Base-by-base conservation (phyloP, 331 rosid genomes). In the Malus hybrid region DNA sequence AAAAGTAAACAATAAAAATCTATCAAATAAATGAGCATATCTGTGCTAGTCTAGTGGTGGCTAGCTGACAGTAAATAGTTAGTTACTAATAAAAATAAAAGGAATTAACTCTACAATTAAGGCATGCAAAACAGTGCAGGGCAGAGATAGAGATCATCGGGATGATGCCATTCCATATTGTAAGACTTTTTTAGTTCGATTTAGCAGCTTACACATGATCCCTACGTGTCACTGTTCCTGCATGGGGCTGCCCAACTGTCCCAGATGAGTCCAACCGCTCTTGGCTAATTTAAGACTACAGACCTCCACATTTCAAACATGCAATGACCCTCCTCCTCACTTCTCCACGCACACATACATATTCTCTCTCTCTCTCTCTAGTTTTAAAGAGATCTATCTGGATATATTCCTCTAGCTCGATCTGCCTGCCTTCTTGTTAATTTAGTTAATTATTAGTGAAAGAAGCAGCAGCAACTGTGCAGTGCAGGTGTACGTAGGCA, bases 241-340 rank as follows among this genome's bases (percentile, higher is more conserved):
- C 86, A 76, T 69, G 31, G 71, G 71, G 29, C 24, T 28, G 27
- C 11, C 79, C 93, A 91, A 67, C 81, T 94, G 99, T 91, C 92
- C 78, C 76, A 33, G 61, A 31, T 4, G 29, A 14, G 20, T 81
- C 71, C 78, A 46, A 50, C 67, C 16, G 56, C 66, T 48, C 77
- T 80, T 71, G 75, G 79, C 71, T 70, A 65, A 50, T 85, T 71
- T 73, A 85, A 83, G 59, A 84, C 69, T 29, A 52, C 6, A 16
- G 78, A 27, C 83, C 84, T 79, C 82, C 86, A 89, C 91, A 81
- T 82, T 76, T 80, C 89, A 77, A 9, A 79, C 94, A 90, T 90
- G 96, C 96, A 89, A 65, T 76, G 57, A 42, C 16, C 69, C 74
- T 68, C 68, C 19, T 32, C 60, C 14, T 4, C 13, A 1, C 44